Evolutionary conservation across 208 protist species (phyloP).

Genomic region (Naegleria fowleri): DNA sequence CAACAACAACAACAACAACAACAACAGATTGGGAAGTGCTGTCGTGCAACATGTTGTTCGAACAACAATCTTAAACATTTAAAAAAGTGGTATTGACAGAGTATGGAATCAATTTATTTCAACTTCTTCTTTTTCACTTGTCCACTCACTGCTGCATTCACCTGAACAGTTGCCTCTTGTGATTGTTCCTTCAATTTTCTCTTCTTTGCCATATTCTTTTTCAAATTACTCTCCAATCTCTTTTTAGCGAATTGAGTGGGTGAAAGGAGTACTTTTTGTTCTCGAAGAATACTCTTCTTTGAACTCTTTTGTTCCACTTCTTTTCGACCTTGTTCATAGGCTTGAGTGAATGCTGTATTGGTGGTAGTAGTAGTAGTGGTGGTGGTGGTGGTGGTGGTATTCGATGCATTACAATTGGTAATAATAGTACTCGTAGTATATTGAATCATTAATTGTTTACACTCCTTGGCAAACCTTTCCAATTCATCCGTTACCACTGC

Average conservation of each 20-base stretch:
- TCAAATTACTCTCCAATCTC: background rate
- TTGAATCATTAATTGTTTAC: background rate
- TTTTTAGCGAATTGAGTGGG: background rate
- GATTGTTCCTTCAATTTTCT: background rate
- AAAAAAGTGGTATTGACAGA: too few relatives aligned
- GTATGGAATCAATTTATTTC: background rate
- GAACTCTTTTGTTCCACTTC: background rate
- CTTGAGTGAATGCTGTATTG: background rate
- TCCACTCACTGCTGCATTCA: background rate
- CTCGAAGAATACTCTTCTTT: background rate
- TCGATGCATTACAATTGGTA: too few relatives aligned
- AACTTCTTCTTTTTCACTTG: background rate
- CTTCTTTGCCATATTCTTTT: background rate
- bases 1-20: too few relatives aligned
- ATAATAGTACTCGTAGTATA: too few relatives aligned
- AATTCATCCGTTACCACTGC: too few relatives aligned
- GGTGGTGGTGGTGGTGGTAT: too few relatives aligned
- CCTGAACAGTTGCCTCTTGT: background rate
- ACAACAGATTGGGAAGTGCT: too few relatives aligned
- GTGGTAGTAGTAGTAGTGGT: background rate
- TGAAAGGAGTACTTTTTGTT: background rate
- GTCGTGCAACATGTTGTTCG: too few relatives aligned
- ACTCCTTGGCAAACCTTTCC: background rate
- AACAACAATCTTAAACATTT: too few relatives aligned
- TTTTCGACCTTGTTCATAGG: slow-evolving; percentile 7